Conservation (phyloP, 169 alveolate genomes). For the Babesia ovata region DNA sequence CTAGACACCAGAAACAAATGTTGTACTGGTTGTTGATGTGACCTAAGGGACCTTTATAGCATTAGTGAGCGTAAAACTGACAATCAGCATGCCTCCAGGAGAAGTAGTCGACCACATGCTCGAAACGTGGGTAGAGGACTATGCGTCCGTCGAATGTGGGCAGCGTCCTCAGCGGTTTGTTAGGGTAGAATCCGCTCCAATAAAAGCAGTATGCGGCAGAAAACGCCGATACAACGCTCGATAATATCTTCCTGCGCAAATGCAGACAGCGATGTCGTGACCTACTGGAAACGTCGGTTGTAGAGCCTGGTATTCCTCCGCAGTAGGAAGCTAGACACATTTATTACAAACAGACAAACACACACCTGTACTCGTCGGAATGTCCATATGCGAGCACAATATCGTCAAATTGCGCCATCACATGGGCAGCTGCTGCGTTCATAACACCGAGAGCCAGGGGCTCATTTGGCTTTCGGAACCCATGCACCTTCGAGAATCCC, state of each 20-base stretch:
- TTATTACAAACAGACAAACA: neutral
- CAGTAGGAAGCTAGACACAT: conserved; percentile 57
- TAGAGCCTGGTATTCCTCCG: conserved; percentile 57
- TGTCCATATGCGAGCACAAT: conserved; percentile 93
- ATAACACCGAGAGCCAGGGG: conserved; percentile 85
- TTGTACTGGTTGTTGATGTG: conserved; percentile 95
- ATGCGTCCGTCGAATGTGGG: conserved; percentile 95
- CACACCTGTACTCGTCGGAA: conserved; percentile 89
- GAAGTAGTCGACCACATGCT: conserved; percentile 87
- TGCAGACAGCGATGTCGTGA: conserved; percentile 57
- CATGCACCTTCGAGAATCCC: conserved; percentile 85
- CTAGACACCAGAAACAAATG: conserved; percentile 95
- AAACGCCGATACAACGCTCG: conserved; percentile 88
- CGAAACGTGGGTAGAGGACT: conserved; percentile 88
- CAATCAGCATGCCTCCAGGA: conserved; percentile 93
- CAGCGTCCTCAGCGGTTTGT: conserved; percentile 73
- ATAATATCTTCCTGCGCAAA: conserved; percentile 83
- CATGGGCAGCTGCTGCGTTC: conserved; percentile 89
- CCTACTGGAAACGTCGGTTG: conserved; percentile 74
- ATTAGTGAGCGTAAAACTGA: neutral
- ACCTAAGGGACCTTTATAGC: conserved; percentile 42
- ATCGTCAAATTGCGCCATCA: conserved; percentile 89
- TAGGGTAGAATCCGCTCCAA: conserved; percentile 83
- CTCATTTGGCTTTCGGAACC: conserved; percentile 94
- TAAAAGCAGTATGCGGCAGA: conserved; percentile 88